Conservation (phyloP, 306 rosid genomes). For the Inga leiocalycina region DNA sequence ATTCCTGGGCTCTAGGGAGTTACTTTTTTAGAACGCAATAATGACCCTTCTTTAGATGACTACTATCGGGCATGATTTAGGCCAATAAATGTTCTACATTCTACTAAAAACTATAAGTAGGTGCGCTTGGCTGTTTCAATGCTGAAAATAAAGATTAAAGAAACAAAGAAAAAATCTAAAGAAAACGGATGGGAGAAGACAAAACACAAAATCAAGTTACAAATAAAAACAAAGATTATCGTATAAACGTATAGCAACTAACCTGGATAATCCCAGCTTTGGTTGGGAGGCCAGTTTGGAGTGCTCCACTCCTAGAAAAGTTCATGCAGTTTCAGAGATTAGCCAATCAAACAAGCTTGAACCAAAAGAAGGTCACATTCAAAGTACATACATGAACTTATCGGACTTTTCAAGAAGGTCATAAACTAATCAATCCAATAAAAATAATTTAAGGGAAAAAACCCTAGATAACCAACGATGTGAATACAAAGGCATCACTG, state of each 20-base stretch:
- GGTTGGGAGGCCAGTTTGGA: conserved; percentile 64
- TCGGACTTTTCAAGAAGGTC: background rate
- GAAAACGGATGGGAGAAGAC: background rate
- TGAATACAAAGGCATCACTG: background rate
- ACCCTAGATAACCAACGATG: conserved; percentile 26
- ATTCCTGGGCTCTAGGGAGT: background rate
- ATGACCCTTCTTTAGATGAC: background rate
- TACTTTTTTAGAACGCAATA: background rate
- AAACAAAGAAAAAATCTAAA: background rate
- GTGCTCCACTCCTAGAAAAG: conserved; percentile 74
- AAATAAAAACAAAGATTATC: background rate
- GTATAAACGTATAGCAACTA: conserved; percentile 12
- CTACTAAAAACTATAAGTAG: background rate
- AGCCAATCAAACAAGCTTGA: background rate
- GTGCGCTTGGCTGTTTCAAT: background rate
- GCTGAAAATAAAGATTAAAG: background rate
- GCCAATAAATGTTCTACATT: background rate
- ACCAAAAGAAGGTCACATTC: background rate
- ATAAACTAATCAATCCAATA: background rate
- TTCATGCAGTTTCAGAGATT: conserved; percentile 2
- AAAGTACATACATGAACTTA: background rate
- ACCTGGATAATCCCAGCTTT: conserved; percentile 73
- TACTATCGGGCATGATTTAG: no score
- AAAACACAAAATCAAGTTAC: background rate
- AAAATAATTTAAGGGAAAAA: background rate